Evolutionary conservation across 179 eudicot genomes (phyloP).

Genomic region (Silene vulgaris): DNA sequence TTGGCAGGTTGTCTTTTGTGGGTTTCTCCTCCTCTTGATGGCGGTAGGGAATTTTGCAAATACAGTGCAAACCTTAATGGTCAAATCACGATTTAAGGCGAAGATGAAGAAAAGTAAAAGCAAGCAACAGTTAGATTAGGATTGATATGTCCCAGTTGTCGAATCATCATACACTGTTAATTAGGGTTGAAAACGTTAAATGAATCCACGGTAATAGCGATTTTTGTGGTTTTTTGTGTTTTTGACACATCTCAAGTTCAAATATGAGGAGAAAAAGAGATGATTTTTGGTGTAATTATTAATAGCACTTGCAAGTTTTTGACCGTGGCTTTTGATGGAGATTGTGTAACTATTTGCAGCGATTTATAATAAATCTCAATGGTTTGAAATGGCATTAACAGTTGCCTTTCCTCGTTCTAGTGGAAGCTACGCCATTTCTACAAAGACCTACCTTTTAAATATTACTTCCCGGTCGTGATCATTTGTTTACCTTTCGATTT

Average conservation of each 20-base stretch:
- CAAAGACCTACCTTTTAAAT: no score
- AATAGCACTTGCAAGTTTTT: not conserved
- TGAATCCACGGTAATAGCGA: slow-evolving; percentile 1
- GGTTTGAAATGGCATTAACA: not conserved
- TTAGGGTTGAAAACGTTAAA: slow-evolving; percentile 16
- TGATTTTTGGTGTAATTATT: not conserved
- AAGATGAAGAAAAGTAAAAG: slow-evolving; percentile 50
- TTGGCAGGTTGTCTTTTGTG: slow-evolving; percentile 47
- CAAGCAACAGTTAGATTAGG: slow-evolving; percentile 39
- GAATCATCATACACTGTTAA: not conserved
- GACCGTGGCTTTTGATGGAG: not conserved
- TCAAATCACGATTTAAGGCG: slow-evolving; percentile 47
- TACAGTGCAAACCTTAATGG: slow-evolving; percentile 44
- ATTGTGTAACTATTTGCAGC: not conserved
- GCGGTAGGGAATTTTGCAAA: slow-evolving; percentile 46
- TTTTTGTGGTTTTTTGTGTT: not conserved
- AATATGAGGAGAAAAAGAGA: not conserved
- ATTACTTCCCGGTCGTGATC: no score
- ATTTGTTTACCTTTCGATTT: no score
- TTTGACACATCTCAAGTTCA: slow-evolving; percentile 3
- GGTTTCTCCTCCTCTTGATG: slow-evolving; percentile 43
- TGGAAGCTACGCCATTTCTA: no score
- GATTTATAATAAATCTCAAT: not conserved
- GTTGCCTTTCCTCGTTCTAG: not conserved
- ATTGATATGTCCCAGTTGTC: not conserved